Conservation (phyloP, 2,329 filamentous ascomycete species). For the Geoglossum cookeanum region DNA sequence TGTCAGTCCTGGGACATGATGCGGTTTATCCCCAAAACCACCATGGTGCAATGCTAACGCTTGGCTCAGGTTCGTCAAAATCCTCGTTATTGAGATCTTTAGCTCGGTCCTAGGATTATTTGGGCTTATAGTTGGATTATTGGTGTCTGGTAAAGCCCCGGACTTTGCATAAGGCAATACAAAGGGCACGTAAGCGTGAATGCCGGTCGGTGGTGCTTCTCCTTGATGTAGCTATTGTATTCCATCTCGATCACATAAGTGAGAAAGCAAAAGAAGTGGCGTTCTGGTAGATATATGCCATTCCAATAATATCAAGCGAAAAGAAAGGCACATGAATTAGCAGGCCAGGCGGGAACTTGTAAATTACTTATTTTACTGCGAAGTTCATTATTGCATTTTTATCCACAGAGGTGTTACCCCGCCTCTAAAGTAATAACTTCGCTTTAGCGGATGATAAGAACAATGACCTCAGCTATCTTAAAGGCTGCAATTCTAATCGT, state of each 20-base stretch:
- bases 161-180: constrained; percentile 38
- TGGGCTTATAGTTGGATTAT: constrained; percentile 81
- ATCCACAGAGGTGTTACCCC: not conserved
- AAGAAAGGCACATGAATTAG: not conserved
- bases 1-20: constrained; percentile 38
- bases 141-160: constrained; percentile 65
- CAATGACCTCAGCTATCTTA: constrained; percentile 24
- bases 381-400: not conserved
- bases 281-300: constrained; percentile 2
- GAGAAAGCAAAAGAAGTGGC: not conserved
- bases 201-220: not conserved
- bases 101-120: constrained; percentile 94
- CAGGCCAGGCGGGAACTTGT: not conserved
- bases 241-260: not conserved
- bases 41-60: constrained; percentile 9
- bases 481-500: constrained; percentile 67
- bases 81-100: constrained; percentile 98
- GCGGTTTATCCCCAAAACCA: constrained; percentile 5
- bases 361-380: not conserved
- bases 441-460: not conserved
- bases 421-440: not conserved
- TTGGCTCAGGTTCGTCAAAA: constrained; percentile 70
- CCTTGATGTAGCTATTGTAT: not conserved
- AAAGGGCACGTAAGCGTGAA: not conserved
- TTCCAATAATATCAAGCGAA: not conserved